Evolutionary conservation across 2,329 filamentous ascomycete species (phyloP).

Genomic region (Monilinia aucupariae): DNA sequence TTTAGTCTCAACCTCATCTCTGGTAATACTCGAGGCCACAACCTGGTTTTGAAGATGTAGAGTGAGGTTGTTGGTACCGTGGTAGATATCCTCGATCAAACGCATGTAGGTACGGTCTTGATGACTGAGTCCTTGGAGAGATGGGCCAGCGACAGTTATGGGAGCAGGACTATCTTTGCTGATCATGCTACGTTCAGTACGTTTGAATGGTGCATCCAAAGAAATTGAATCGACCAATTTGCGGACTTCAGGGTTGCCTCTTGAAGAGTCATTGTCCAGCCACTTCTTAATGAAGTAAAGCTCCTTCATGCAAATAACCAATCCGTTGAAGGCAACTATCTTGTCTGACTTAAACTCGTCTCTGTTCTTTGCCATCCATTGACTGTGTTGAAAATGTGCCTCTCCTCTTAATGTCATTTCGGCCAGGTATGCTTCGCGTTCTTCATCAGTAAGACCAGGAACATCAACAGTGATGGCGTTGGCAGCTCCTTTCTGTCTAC

Average conservation of each 20-base stretch:
- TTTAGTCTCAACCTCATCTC: neutral
- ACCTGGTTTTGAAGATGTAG: conserved; percentile 8
- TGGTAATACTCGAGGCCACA: neutral
- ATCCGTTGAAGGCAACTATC: conserved; percentile 7
- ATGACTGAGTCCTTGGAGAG: neutral
- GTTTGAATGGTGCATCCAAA: conserved; percentile 7
- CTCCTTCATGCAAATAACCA: conserved; percentile 5
- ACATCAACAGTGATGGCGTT: conserved; percentile 5
- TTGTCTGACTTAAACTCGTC: neutral
- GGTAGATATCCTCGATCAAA: conserved; percentile 8
- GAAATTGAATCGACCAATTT: neutral
- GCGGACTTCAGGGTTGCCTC: neutral
- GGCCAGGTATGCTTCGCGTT: neutral
- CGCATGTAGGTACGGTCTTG: conserved; percentile 6
- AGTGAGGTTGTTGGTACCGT: conserved; percentile 6
- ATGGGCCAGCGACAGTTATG: neutral
- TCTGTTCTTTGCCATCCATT: neutral
- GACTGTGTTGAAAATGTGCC: conserved; percentile 7
- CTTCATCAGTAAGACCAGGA: neutral
- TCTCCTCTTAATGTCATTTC: conserved; percentile 3
- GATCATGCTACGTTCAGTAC: neutral
- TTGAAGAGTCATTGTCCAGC: neutral
- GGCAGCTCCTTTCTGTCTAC: neutral
- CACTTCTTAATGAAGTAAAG: conserved; percentile 6
- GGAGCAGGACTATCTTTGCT: neutral